Evolutionary conservation across 805 yeast species (phyloP).

Genomic region (Kregervanrija delftensis): DNA sequence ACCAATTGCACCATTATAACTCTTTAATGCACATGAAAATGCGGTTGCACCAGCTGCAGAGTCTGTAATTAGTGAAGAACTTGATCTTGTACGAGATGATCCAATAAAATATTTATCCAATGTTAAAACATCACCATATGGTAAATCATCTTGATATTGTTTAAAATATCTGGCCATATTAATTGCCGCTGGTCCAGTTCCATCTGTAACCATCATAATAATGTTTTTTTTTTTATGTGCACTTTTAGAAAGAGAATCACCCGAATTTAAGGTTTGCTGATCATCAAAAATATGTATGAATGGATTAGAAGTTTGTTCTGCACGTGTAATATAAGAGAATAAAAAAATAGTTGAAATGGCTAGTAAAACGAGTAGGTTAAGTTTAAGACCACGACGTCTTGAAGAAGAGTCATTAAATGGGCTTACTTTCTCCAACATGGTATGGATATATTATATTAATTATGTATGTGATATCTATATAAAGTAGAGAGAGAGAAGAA

Average conservation of each 20-base stretch:
- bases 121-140: constrained; percentile 44
- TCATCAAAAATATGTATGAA: background rate
- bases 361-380: too few species aligned
- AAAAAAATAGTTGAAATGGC: too few species aligned
- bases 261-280: background rate
- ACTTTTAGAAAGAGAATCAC: background rate
- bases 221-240: constrained; percentile 51
- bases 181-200: constrained; percentile 90
- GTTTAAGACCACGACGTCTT: too few species aligned
- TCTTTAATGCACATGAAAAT: constrained; percentile 74
- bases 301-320: background rate
- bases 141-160: constrained; percentile 51
- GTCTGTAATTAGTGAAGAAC: constrained; percentile 74
- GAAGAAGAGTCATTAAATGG: too few species aligned
- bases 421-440: too few species aligned
- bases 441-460: too few species aligned
- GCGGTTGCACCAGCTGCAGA: constrained; percentile 98
- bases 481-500: too few species aligned
- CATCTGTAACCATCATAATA: constrained; percentile 86
- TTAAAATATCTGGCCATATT: constrained; percentile 72
- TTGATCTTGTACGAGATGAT: constrained; percentile 76
- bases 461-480: too few species aligned
- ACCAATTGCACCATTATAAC: constrained; percentile 91
- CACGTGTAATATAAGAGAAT: background rate
- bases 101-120: constrained; percentile 74